Evolutionary conservation across 768 basidiomycete genomes (phyloP), one percentile per base, ranked within the genome.

Genomic region (Saitozyma podzolica): DNA sequence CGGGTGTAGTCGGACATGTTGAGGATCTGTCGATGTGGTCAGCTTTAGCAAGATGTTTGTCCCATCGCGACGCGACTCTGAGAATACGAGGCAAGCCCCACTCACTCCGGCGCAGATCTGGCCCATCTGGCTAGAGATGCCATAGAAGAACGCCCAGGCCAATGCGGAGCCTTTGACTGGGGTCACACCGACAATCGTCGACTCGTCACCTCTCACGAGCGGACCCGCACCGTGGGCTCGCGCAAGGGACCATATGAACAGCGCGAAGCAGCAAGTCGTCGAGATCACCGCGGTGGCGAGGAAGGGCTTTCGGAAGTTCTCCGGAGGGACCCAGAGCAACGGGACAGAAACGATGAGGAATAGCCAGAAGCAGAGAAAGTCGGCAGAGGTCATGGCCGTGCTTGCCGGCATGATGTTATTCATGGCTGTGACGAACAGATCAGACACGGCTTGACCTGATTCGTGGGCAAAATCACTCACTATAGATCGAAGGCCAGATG

Each of bases 61-160:
- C 9, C 17, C 9, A 5, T 40, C 10, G 13, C 19, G 50, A 29
- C 29, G 29, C 5, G 2, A 29, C 29, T 16, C 41, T 11, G 10
- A 13, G 37, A 50, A 29, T 19, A 9, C 9, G 37, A 45, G 14
- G 11, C 42, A n/a, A 11, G 16, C 4, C 4, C 8, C 0, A 52
- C 62, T 51, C 47, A 64, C 63, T 47, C 66, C 66, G 17, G 66
- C 66, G 48, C 66, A 68, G 58, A 70, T 65, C 6, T 59, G 51
- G 54, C 69, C 67, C 52, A 68, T 58, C 40, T 64, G 64, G 58
- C 56, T 61, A 17, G 65, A 68, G 14, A 72, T 69, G 16, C 67
- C 73, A 20, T 66, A 66, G 19, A 74, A 53, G 45, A 76, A 67
- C 4, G 69, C 73, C 77, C 77, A 76, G 14, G 51, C 75, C 7